Evolutionary conservation across 2,329 filamentous ascomycete species (phyloP), one percentile per base, ranked within the genome.

Genomic region (Simplicillium sp.): DNA sequence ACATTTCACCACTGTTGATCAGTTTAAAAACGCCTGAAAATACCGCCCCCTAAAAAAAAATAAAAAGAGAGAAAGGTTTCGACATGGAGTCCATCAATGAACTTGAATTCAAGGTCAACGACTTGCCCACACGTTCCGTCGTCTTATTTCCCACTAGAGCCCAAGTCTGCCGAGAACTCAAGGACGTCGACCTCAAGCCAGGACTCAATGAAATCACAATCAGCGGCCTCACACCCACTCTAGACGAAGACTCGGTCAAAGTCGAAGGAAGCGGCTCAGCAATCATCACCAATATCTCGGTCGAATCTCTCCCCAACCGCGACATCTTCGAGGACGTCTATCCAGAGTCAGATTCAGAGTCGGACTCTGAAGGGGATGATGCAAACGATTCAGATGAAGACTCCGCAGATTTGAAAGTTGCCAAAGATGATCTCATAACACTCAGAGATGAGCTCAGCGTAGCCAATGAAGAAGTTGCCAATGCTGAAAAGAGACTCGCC

Each of bases 131-230:
- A 29, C 73, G 73, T 38, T 72, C 71, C 1, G 78, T 85, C 13
- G 78, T 73, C 0, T 66, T 85, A 33, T 82, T 80, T 44, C 79
- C 80, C 0, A 64, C 65, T 2, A 64, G 72, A 46, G 80, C 80
- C 2, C 77, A 80, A 37, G 57, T 84, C 25, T 66, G 73, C 11
- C 70, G 79, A 18, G 74, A 81, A 40, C 70, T 84, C 52, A 71
- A 70, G 43, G 60, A 73, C 47, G 61, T 82, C 13, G 20, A 38
- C 4, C 42, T 44, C 42, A 41, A 41, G 65, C 65, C 71, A 25
- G 77, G 77, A 15, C 57, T 65, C 11, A 81, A 80, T 46, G 68
- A 78, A 49, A 69, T 82, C 44, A 70, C 67, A 15, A 70, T 82
- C 43, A 51, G 67, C 42, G 77, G 75, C 8, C 57, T 81, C 29